These are phyloP conservation scores for Allomyces javanicus DNA, from an alignment of 192 early-diverging fungal genomes.

Conservation along the genomic window DNA sequence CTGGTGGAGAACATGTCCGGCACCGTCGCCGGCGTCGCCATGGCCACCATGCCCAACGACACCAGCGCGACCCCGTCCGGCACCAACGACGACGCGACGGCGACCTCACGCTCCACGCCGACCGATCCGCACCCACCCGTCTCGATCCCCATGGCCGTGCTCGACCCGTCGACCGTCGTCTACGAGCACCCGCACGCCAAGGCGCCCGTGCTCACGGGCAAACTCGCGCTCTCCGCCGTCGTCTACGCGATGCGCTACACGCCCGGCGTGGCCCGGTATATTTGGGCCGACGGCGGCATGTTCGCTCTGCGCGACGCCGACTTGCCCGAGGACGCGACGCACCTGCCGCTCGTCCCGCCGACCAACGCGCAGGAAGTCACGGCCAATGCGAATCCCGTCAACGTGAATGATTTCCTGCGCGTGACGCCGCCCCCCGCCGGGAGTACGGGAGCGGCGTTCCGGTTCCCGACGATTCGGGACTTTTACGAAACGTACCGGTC, in stretches of 20 bases:
- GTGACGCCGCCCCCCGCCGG: background rate
- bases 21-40: too few species aligned
- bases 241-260: background rate
- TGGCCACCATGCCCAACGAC: too few species aligned
- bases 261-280: background rate
- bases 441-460: background rate
- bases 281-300: background rate
- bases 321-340: background rate
- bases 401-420: background rate
- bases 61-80: too few species aligned
- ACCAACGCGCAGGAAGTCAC: background rate
- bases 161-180: too few species aligned
- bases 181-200: too few species aligned
- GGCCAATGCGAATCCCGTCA: background rate
- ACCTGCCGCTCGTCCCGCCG: background rate
- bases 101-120: too few species aligned
- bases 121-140: too few species aligned
- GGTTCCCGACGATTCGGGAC: background rate
- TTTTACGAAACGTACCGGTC: background rate
- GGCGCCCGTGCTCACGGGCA: too few species aligned
- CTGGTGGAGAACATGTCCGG: too few species aligned
- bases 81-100: too few species aligned
- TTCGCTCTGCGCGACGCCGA: background rate
- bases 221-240: background rate
- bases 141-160: too few species aligned